These are phyloP conservation scores for Globisporangium yorkense DNA, from an alignment of 352 stramenopile species.

Conservation along the genomic window DNA sequence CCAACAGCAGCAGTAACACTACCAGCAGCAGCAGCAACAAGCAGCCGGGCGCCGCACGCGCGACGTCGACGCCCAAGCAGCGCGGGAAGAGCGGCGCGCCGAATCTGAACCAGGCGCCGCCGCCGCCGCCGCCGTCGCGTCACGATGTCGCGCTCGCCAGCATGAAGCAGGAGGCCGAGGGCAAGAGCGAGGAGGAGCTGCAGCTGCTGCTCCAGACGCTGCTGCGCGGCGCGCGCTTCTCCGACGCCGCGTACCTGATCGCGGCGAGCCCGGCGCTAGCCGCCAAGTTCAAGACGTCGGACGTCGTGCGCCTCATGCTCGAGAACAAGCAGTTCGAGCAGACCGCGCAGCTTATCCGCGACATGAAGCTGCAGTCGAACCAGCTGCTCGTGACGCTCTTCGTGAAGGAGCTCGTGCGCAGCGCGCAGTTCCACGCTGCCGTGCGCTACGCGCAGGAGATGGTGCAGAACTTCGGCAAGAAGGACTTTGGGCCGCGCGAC, in stretches of 20 bases:
- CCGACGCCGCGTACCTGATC: conserved; percentile 71
- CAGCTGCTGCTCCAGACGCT: conserved; percentile 53
- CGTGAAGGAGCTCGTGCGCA: conserved; percentile 72
- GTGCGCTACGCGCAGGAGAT: conserved; percentile 77
- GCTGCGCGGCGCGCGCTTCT: conserved; percentile 34
- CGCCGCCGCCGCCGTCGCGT: conserved; percentile 4
- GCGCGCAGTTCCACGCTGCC: conserved; percentile 57
- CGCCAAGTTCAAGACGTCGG: conserved; percentile 70
- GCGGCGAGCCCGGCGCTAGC: conserved; percentile 32
- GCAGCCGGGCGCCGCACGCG: conserved; percentile 5
- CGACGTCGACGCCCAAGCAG: conserved; percentile 14
- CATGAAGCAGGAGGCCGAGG: conserved; percentile 21
- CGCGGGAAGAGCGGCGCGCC: conserved; percentile 6
- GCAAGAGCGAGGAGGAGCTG: conserved; percentile 39
- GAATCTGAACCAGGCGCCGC: neutral
- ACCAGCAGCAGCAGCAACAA: neutral
- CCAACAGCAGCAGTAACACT: neutral
- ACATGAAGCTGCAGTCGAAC: conserved; percentile 62
- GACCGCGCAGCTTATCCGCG: conserved; percentile 66
- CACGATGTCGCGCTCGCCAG: conserved; percentile 30
- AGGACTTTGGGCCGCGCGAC: conserved; percentile 18
- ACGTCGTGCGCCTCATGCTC: conserved; percentile 76
- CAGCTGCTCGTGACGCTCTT: conserved; percentile 77
- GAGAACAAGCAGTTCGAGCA: conserved; percentile 54
- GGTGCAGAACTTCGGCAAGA: conserved; percentile 65